Evolutionary conservation across 768 basidiomycete species (phyloP).

Genomic region (Suillus brevipes): DNA sequence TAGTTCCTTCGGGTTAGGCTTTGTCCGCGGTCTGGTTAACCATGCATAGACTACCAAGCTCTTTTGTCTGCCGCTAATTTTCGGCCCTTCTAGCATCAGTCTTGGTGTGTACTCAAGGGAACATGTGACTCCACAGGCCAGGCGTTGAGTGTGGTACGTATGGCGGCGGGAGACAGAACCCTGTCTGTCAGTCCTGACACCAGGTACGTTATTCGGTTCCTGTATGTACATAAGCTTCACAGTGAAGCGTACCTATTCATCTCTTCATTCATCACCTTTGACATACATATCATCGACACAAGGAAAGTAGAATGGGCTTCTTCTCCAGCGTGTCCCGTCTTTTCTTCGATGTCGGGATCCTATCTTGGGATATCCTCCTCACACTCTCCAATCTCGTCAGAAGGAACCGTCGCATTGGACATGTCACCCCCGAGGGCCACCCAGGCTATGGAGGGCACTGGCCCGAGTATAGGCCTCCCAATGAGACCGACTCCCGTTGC

Average conservation of each 20-base stretch:
- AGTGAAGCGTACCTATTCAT: neutral
- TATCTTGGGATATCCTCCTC: constrained; percentile 54
- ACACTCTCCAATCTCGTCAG: constrained; percentile 52
- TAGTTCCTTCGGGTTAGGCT: neutral
- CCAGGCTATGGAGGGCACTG: constrained; percentile 63
- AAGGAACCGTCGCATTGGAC: constrained; percentile 46
- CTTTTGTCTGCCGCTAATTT: neutral
- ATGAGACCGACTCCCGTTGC: constrained; percentile 65
- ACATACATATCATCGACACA: neutral
- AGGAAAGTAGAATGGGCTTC: neutral
- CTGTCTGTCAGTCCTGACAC: neutral
- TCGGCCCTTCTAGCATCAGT: neutral
- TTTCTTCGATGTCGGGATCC: constrained; percentile 25
- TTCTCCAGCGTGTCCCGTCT: neutral
- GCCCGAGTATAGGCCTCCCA: constrained; percentile 64
- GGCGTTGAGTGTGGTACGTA: neutral
- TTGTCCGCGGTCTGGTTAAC: neutral
- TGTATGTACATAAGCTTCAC: neutral
- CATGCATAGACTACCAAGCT: neutral
- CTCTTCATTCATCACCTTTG: too few species aligned
- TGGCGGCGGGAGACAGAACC: neutral
- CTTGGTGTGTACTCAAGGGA: neutral
- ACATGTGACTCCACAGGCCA: neutral
- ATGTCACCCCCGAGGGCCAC: constrained; percentile 54
- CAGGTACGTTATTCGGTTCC: neutral